These are phyloP conservation scores for Coniosporium apollinis DNA, from an alignment of 495 filamentous ascomycete species.

Conservation along the genomic window DNA sequence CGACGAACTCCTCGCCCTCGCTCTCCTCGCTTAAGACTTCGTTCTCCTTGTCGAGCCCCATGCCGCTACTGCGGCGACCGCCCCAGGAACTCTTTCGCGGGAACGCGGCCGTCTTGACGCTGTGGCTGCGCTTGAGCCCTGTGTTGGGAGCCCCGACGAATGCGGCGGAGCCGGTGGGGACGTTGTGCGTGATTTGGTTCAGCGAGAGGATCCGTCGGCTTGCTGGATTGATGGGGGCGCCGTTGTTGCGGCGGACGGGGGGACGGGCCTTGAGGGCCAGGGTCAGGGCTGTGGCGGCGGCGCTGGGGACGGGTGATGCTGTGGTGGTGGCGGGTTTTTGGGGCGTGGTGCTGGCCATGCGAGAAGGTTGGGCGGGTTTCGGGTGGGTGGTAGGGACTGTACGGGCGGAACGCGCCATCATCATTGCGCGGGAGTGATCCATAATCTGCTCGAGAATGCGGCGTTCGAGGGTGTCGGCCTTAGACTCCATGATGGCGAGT, in stretches of 20 bases:
- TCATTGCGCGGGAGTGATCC: constrained; percentile 75
- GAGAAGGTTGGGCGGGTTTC: constrained; percentile 34
- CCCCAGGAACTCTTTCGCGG: constrained; percentile 64
- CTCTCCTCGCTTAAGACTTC: constrained; percentile 29
- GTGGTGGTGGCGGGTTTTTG: constrained; percentile 27
- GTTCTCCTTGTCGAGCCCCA: constrained; percentile 42
- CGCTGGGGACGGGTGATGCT: constrained; percentile 15
- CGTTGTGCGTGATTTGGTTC: constrained; percentile 70
- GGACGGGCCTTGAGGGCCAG: constrained; percentile 30
- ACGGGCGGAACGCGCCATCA: constrained; percentile 40
- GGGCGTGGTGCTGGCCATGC: constrained; percentile 40
- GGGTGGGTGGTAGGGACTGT: constrained; percentile 27
- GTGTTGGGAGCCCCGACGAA: constrained; percentile 24
- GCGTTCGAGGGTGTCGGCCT: constrained; percentile 74
- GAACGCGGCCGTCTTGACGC: constrained; percentile 41
- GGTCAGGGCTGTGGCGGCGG: constrained; percentile 15
- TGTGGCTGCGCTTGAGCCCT: constrained; percentile 49
- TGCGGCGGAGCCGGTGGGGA: constrained; percentile 39
- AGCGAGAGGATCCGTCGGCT: constrained; percentile 70
- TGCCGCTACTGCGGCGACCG: constrained; percentile 27
- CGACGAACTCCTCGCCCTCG: constrained; percentile 12
- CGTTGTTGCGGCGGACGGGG: constrained; percentile 16
- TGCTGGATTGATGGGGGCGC: constrained; percentile 27
- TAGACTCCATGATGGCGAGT: constrained; percentile 70
- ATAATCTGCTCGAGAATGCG: constrained; percentile 89